Evolutionary conservation across 2,329 filamentous ascomycete genomes (phyloP).

Genomic region (Colletotrichum sp.): DNA sequence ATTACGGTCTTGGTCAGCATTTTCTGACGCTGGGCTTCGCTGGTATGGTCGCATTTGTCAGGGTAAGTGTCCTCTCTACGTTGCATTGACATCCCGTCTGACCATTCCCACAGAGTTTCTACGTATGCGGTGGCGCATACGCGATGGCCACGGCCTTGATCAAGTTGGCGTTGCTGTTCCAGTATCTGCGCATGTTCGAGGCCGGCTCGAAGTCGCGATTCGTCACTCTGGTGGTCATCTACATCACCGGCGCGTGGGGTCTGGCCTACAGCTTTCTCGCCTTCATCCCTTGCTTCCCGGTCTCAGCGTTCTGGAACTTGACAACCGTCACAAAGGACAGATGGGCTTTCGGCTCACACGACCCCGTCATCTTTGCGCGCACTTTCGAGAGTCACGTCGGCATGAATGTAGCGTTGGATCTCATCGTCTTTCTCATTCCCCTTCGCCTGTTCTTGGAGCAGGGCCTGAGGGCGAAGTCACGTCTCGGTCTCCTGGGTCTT

Average conservation of each 20-base stretch:
- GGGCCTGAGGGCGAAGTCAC: constrained; percentile 29
- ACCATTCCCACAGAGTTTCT: constrained; percentile 5
- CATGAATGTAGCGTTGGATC: constrained; percentile 35
- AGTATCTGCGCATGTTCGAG: constrained; percentile 24
- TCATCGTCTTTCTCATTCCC: constrained; percentile 35
- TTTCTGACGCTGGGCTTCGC: background rate
- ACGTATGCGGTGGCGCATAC: constrained; percentile 22
- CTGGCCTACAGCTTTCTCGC: constrained; percentile 32
- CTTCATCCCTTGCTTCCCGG: constrained; percentile 36
- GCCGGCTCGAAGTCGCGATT: constrained; percentile 6
- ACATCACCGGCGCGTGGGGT: constrained; percentile 34
- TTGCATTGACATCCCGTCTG: background rate
- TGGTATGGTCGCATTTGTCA: constrained; percentile 12
- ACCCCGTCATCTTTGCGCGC: constrained; percentile 26
- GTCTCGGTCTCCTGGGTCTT: constrained; percentile 32
- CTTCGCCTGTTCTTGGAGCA: constrained; percentile 31
- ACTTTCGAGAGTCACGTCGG: constrained; percentile 32
- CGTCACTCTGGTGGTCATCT: constrained; percentile 26
- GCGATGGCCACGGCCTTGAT: constrained; percentile 24
- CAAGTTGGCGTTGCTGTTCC: constrained; percentile 24
- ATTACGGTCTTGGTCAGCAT: background rate
- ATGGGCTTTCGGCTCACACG: constrained; percentile 36
- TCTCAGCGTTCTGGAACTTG: constrained; percentile 35
- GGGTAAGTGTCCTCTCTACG: background rate
- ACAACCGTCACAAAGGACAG: background rate